Conservation (phyloP, 2,329 filamentous ascomycete species). For the Paracorniculantispora psalliotae region DNA sequence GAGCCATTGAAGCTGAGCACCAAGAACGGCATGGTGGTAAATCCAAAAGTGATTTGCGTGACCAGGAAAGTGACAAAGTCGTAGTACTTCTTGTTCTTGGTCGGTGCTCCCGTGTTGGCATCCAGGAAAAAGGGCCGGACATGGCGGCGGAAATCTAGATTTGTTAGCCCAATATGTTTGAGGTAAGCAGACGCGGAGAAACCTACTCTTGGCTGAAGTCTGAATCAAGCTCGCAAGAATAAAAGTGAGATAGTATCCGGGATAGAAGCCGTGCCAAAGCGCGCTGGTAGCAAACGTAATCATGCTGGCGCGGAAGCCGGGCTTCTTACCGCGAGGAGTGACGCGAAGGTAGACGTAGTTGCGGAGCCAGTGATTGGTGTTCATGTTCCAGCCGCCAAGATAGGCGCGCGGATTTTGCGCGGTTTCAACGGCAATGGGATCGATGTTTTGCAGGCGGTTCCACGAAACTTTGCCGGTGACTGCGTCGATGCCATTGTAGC, state of each 20-base stretch:
- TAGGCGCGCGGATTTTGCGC: slow-evolving; percentile 94
- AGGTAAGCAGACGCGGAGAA: background rate
- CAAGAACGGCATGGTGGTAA: slow-evolving; percentile 79
- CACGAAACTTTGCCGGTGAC: slow-evolving; percentile 81
- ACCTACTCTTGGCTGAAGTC: slow-evolving; percentile 87
- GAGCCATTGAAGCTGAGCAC: slow-evolving; percentile 69
- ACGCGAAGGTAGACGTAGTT: slow-evolving; percentile 96
- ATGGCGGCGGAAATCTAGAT: slow-evolving; percentile 76
- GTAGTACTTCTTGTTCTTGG: slow-evolving; percentile 76
- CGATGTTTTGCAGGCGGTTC: slow-evolving; percentile 84
- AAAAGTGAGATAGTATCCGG: slow-evolving; percentile 91
- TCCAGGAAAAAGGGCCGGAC: slow-evolving; percentile 91
- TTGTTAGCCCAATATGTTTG: slow-evolving; percentile 3
- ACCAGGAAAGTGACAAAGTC: slow-evolving; percentile 69
- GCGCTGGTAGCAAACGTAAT: slow-evolving; percentile 93
- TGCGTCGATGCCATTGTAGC: slow-evolving; percentile 88
- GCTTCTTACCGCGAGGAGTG: slow-evolving; percentile 91
- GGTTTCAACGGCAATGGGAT: slow-evolving; percentile 76
- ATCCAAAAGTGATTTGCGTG: slow-evolving; percentile 80
- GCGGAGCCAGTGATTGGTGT: slow-evolving; percentile 93
- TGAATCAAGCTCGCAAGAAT: slow-evolving; percentile 87
- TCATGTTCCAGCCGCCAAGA: slow-evolving; percentile 94
- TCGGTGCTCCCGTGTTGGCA: slow-evolving; percentile 63
- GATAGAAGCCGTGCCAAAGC: slow-evolving; percentile 97
- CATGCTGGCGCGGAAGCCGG: slow-evolving; percentile 89